Percentiles rank a stretch among this genome's conserved stretches.
phyloP scores from a whole-genome alignment of 768 basidiomycete genomes.

The Coprinopsis sp. region DNA sequence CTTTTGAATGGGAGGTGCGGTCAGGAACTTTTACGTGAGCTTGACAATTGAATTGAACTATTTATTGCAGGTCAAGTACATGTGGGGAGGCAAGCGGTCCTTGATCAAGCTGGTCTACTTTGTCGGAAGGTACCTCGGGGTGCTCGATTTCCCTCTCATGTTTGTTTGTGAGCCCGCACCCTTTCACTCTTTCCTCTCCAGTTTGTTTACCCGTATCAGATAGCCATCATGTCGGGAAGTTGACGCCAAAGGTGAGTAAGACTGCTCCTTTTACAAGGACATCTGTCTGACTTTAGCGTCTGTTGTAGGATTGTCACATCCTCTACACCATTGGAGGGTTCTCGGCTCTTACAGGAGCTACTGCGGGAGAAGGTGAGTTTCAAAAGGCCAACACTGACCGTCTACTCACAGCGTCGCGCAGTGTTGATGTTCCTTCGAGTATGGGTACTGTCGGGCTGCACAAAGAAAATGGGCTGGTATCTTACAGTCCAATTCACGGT shows the following conservation, averaged over 20 bases:
- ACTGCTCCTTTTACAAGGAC: neutral
- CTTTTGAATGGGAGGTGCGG: slow-evolving; percentile 2
- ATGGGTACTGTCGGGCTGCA: neutral
- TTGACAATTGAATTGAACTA: neutral
- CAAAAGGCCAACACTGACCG: neutral
- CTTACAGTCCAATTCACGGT: neutral
- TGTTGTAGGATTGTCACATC: neutral
- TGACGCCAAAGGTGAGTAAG: too few species aligned
- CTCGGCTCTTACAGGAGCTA: slow-evolving; percentile 1
- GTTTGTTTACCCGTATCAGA: neutral
- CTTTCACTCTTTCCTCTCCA: too few species aligned
- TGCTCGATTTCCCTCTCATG: neutral
- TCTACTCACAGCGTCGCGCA: too few species aligned
- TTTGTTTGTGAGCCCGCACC: neutral
- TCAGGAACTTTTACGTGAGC: neutral
- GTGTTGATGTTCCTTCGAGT: slow-evolving; percentile 1
- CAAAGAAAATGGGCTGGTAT: neutral
- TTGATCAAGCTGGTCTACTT: neutral
- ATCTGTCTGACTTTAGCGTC: neutral
- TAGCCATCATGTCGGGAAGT: neutral
- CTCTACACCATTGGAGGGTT: neutral
- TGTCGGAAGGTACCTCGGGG: neutral
- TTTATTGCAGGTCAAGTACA: neutral
- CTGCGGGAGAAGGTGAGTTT: neutral
- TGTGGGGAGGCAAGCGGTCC: neutral